Percentiles rank a stretch among this genome's conserved stretches.
Evolutionary conservation across 2,329 filamentous ascomycete genomes (phyloP).

Genomic region (Calonectria multiphialidica): DNA sequence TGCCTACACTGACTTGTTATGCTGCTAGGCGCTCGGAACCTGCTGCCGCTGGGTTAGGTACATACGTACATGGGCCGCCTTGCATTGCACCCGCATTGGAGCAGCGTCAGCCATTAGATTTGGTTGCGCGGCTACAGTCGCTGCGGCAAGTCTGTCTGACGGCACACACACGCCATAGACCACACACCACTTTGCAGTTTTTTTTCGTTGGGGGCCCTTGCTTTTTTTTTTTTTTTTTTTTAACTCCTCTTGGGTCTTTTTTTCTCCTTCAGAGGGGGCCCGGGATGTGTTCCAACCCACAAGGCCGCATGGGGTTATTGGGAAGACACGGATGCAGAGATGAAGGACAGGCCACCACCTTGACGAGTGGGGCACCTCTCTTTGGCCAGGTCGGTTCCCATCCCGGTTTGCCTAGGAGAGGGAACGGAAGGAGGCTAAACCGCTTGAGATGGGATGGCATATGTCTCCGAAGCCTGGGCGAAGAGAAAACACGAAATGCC

Average conservation of each 20-base stretch:
- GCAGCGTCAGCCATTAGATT: slow-evolving; percentile 11
- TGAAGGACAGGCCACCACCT: slow-evolving; percentile 7
- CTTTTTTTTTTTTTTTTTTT: not conserved
- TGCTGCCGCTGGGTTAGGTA: slow-evolving; percentile 17
- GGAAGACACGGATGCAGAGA: not conserved
- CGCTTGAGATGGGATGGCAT: not conserved
- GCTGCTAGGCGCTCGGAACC: slow-evolving; percentile 23
- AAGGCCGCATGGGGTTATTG: slow-evolving; percentile 22
- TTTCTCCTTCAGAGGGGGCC: not conserved
- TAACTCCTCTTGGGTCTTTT: not conserved
- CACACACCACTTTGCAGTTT: not conserved
- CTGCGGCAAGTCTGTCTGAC: not conserved
- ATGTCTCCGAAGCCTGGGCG: not conserved
- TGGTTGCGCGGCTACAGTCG: slow-evolving; percentile 22
- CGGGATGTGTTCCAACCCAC: not conserved
- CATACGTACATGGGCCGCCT: slow-evolving; percentile 2
- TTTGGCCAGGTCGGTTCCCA: not conserved
- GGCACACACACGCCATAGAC: not conserved
- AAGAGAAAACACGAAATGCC: not conserved
- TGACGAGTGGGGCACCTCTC: not conserved
- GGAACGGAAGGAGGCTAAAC: not conserved
- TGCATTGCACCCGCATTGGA: slow-evolving; percentile 10
- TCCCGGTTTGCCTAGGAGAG: not conserved
- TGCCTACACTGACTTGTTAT: slow-evolving; percentile 1
- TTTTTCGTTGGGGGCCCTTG: not conserved